Base-by-base conservation (phyloP, 371 early-diverging fungal genomes). In the Conidiobolus coronatus region DNA sequence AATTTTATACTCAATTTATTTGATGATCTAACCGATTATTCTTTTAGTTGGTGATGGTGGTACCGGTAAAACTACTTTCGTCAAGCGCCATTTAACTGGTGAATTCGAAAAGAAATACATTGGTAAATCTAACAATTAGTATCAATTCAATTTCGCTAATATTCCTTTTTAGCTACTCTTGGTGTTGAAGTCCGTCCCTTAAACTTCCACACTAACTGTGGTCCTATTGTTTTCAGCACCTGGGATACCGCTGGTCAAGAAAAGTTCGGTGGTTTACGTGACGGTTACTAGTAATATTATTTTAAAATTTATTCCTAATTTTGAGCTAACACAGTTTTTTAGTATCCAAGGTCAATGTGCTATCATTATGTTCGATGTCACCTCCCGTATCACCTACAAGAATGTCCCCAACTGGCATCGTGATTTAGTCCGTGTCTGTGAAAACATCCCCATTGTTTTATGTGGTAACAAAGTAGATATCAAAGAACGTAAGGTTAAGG, bases 381-480 rank as follows among this genome's bases (percentile, higher is more conserved):
- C 98, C 45, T 90, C 97, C 50, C 79, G 99, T 59, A 95, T 99
- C 57, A 98, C 99, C 54, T 97, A 97, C 76, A 94, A 95, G 79
- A 98, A 96, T 77, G 96, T 99, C 21, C 95, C 96, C 57, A 97
- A 92, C 82, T 98, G 99, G 99, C 96, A 99, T 65, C 85, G 93
- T 68, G 97, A 96, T 67, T 75, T 97, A 36, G 87, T 93, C 57
- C 86, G 95, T 59, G 96, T 93, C 45, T 97, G 96, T 68, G 97
- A 98, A 64, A 93, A 91, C 77, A 90, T 99, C 64, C 99, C 99
- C 36, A 96, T 99, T 61, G 95, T 99, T 60, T 82, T 99, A 36
- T 94, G 96, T 73, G 99, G 99, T 62, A 99, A 99, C 86, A 99
- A 99, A 76, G 96, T 99, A 50, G 99, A 99, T 68, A 81, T 96